Percentiles rank a stretch among this genome's conserved stretches.
Conservation (phyloP, 495 filamentous ascomycete genomes). For the Penicillium ucsense region DNA sequence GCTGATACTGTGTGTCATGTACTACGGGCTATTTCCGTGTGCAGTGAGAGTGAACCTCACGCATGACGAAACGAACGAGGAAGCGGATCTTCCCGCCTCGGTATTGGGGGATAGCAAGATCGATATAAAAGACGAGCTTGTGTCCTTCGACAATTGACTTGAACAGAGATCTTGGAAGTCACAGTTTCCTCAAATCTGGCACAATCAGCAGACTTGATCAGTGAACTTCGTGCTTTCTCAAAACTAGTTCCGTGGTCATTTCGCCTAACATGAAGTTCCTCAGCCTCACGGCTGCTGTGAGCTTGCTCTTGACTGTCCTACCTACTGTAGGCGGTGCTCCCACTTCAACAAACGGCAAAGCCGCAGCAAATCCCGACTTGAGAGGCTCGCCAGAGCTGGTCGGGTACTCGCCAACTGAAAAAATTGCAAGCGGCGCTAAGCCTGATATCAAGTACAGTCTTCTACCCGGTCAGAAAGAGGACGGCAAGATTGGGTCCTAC, state of each 20-base stretch:
- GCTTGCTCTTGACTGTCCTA: slow-evolving; percentile 1
- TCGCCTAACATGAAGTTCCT: slow-evolving; percentile 7
- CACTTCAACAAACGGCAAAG: slow-evolving; percentile 1
- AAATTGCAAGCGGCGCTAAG: slow-evolving; percentile 16
- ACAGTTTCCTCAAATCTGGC: no score
- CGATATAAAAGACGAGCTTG: no score
- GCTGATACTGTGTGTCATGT: no score
- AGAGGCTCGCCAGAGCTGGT: slow-evolving; percentile 23
- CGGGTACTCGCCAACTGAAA: slow-evolving; percentile 30
- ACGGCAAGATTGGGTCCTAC: slow-evolving; percentile 47
- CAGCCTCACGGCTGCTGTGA: background rate
- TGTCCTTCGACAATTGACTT: no score
- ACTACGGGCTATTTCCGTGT: no score
- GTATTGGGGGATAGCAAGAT: no score
- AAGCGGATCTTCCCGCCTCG: no score
- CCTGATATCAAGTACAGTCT: slow-evolving; percentile 33
- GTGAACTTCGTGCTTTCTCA: no score
- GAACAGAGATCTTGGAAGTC: no score
- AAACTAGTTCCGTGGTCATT: background rate
- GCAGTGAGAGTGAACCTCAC: no score
- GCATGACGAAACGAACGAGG: no score
- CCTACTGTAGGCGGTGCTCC: slow-evolving; percentile 12
- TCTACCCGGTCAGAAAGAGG: slow-evolving; percentile 46
- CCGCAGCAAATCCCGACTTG: slow-evolving; percentile 17
- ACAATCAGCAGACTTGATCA: no score